Evolutionary conservation across 495 filamentous ascomycete genomes (phyloP).

Genomic region (Penicillium arizonense): DNA sequence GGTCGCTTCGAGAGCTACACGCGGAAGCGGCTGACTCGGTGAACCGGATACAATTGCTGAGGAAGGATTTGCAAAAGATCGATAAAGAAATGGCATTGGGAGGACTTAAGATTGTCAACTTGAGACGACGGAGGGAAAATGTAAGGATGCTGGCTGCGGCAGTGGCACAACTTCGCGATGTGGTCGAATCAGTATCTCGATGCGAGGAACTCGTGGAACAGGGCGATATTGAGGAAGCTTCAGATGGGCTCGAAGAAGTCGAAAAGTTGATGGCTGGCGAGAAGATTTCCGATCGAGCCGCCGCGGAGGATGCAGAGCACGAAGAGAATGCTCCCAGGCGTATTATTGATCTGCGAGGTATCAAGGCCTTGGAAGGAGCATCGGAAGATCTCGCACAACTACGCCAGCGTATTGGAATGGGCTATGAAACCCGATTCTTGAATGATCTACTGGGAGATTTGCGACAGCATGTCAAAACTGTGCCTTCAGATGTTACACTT

Average conservation of each 20-base stretch:
- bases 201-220: slow-evolving; percentile 81
- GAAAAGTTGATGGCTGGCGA: slow-evolving; percentile 78
- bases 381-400: slow-evolving; percentile 72
- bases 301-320: slow-evolving; percentile 25
- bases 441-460: slow-evolving; percentile 76
- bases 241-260: slow-evolving; percentile 70
- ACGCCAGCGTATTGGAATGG: slow-evolving; percentile 77
- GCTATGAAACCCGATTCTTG: slow-evolving; percentile 80
- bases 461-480: slow-evolving; percentile 74
- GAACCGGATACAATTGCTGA: slow-evolving; percentile 74
- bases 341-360: slow-evolving; percentile 67
- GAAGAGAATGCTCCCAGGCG: slow-evolving; percentile 23
- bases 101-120: slow-evolving; percentile 81
- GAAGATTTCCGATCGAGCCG: slow-evolving; percentile 26
- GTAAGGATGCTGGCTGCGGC: slow-evolving; percentile 77
- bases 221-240: slow-evolving; percentile 75
- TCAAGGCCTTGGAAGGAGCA: slow-evolving; percentile 79
- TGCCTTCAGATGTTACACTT: slow-evolving; percentile 70
- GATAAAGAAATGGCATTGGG: slow-evolving; percentile 86
- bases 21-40: slow-evolving; percentile 91
- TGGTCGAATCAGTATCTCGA: slow-evolving; percentile 70
- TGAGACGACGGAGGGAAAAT: slow-evolving; percentile 80
- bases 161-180: slow-evolving; percentile 74
- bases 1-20: slow-evolving; percentile 86
- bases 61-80: slow-evolving; percentile 73